These are phyloP conservation scores for Ogataea haglerorum DNA, from an alignment of 805 yeast species.

Conservation along the genomic window DNA sequence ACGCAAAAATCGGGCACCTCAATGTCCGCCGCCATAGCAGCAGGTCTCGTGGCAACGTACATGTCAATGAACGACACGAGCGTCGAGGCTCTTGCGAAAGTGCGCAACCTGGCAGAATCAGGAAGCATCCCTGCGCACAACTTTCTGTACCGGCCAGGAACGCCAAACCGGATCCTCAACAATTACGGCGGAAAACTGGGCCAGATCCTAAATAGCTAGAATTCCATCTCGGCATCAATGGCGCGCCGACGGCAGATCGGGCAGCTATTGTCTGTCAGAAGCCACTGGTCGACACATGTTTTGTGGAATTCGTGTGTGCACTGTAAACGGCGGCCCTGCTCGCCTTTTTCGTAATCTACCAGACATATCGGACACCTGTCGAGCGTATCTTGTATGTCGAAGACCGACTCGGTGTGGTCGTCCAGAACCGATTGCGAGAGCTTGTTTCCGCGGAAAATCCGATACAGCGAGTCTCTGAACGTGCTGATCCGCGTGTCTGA, in stretches of 20 bases:
- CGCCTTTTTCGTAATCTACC: slow-evolving; percentile 44
- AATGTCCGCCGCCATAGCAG: slow-evolving; percentile 43
- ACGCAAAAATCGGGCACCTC: slow-evolving; percentile 47
- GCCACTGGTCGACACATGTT: slow-evolving; percentile 58
- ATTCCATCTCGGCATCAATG: slow-evolving; percentile 6
- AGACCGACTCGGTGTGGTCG: slow-evolving; percentile 15
- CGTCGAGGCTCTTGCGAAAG: slow-evolving; percentile 32
- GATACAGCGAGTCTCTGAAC: slow-evolving; percentile 23
- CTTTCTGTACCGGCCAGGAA: slow-evolving; percentile 11
- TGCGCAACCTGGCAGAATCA: slow-evolving; percentile 18
- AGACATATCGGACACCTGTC: slow-evolving; percentile 54
- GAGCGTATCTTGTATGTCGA: slow-evolving; percentile 18
- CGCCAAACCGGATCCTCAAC: slow-evolving; percentile 22
- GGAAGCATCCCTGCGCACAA: slow-evolving; percentile 13
- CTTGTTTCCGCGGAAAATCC: slow-evolving; percentile 18
- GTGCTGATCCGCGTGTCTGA: slow-evolving; percentile 20
- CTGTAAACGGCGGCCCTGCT: slow-evolving; percentile 42
- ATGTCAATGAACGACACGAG: slow-evolving; percentile 40
- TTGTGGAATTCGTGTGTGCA: slow-evolving; percentile 55
- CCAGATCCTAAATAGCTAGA: slow-evolving; percentile 13
- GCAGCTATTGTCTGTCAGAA: slow-evolving; percentile 49
- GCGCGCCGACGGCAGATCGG: slow-evolving; percentile 55
- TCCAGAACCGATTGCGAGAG: slow-evolving; percentile 19
- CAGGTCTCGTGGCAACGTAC: slow-evolving; percentile 43
- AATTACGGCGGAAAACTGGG: slow-evolving; percentile 22